Percentiles rank a stretch among this genome's conserved stretches.
Evolutionary conservation across 2,329 filamentous ascomycete species (phyloP).

Genomic region (Amauroascus verrucosus): DNA sequence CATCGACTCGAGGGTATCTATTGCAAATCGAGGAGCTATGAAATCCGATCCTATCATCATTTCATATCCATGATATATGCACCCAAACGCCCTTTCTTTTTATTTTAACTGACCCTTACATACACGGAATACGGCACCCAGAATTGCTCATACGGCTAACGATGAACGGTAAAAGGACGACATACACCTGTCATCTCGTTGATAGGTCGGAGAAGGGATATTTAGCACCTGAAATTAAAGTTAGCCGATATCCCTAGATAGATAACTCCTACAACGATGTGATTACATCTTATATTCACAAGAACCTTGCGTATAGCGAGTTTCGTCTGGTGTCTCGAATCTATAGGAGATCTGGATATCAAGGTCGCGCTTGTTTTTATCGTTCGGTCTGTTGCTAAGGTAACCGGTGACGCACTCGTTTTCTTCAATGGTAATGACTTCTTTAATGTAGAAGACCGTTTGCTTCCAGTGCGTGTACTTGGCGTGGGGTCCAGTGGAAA

Average conservation of each 20-base stretch:
- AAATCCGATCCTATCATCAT: slow-evolving; percentile 27
- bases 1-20: slow-evolving; percentile 43
- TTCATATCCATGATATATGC: slow-evolving; percentile 13
- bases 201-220: background rate
- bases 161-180: background rate
- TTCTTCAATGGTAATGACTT: slow-evolving; percentile 82
- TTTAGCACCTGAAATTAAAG: slow-evolving; percentile 24
- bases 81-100: slow-evolving; percentile 21
- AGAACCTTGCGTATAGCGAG: slow-evolving; percentile 55
- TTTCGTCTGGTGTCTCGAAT: slow-evolving; percentile 64
- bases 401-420: slow-evolving; percentile 67
- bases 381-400: slow-evolving; percentile 76
- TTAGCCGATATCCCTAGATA: background rate
- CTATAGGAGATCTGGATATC: slow-evolving; percentile 82
- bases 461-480: slow-evolving; percentile 99
- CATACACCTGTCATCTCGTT: background rate
- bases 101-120: background rate
- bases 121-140: background rate
- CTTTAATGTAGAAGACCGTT: slow-evolving; percentile 94
- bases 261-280: background rate
- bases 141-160: background rate
- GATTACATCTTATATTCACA: slow-evolving; percentile 65
- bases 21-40: slow-evolving; percentile 40
- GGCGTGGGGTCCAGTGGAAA: slow-evolving; percentile 93
- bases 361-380: slow-evolving; percentile 87